phyloP scores from a whole-genome alignment of 352 stramenopile genomes.

The Peronospora destructor region DNA sequence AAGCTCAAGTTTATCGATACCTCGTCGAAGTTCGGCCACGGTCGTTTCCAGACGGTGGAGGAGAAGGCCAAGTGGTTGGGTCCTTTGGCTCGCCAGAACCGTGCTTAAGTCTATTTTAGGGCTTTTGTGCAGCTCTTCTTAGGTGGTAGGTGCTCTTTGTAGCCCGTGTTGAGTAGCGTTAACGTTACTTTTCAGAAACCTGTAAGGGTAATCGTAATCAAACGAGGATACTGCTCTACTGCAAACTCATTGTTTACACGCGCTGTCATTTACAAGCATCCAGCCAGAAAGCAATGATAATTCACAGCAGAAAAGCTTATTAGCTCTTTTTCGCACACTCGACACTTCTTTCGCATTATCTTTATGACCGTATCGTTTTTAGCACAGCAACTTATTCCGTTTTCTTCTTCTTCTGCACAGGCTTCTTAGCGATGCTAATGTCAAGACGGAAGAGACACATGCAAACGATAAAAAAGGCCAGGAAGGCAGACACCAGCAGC shows the following conservation, averaged over 20 bases:
- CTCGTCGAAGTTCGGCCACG: slow-evolving; percentile 99
- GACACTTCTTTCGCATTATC: slow-evolving; percentile 4
- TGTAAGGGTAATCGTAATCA: slow-evolving; percentile 20
- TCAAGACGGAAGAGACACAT: slow-evolving; percentile 82
- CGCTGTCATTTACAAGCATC: background rate
- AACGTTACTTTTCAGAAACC: slow-evolving; percentile 14
- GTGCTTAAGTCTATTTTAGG: slow-evolving; percentile 53
- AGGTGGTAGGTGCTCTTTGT: slow-evolving; percentile 10
- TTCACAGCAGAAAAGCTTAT: background rate
- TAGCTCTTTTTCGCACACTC: background rate
- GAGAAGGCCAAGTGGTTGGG: slow-evolving; percentile 99
- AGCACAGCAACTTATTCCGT: slow-evolving; percentile 42
- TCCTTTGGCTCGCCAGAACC: slow-evolving; percentile 90
- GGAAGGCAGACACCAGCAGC: slow-evolving; percentile 76
- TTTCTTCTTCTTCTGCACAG: slow-evolving; percentile 64
- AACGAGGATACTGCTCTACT: slow-evolving; percentile 39
- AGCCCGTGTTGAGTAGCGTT: slow-evolving; percentile 21
- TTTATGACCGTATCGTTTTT: slow-evolving; percentile 10
- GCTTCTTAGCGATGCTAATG: slow-evolving; percentile 55
- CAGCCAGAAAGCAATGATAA: background rate
- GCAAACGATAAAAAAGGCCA: slow-evolving; percentile 80
- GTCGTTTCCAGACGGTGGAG: slow-evolving; percentile 99
- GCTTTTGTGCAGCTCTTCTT: slow-evolving; percentile 15
- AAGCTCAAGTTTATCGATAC: slow-evolving; percentile 95
- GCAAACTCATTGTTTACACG: slow-evolving; percentile 11